Conservation (phyloP, 495 filamentous ascomycete genomes). For the Hypoxylon lenormandii region DNA sequence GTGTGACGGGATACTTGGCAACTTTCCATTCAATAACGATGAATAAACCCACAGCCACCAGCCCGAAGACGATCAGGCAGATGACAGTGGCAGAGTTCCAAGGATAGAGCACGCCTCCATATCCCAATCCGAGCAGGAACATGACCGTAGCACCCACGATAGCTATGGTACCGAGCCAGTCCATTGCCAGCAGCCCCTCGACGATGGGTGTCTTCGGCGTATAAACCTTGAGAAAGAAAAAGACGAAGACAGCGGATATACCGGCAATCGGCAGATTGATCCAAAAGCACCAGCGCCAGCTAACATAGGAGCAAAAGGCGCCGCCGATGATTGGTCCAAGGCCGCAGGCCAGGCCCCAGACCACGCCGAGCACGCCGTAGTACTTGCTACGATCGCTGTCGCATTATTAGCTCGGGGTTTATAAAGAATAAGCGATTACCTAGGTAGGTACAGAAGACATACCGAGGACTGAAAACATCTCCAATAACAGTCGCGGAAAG, state of each 20-base stretch:
- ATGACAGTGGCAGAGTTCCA: constrained; percentile 82
- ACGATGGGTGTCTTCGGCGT: constrained; percentile 77
- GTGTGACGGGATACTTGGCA: constrained; percentile 82
- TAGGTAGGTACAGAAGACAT: constrained; percentile 34
- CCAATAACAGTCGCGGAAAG: constrained; percentile 84
- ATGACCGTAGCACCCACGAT: constrained; percentile 83
- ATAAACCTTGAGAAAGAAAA: constrained; percentile 79
- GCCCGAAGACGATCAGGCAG: constrained; percentile 81
- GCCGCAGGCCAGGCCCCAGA: constrained; percentile 66
- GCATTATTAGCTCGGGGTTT: constrained; percentile 58
- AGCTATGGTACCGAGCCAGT: constrained; percentile 77
- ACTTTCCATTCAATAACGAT: constrained; percentile 76
- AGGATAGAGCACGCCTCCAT: constrained; percentile 78
- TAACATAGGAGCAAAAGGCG: constrained; percentile 67
- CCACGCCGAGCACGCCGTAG: constrained; percentile 62
- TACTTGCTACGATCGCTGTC: constrained; percentile 68
- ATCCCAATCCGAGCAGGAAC: constrained; percentile 82
- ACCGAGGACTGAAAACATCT: constrained; percentile 78
- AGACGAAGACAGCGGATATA: constrained; percentile 71
- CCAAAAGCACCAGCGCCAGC: constrained; percentile 78
- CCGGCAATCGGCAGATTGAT: constrained; percentile 84
- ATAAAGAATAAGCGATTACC: no score
- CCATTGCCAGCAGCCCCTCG: constrained; percentile 78
- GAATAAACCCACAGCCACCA: constrained; percentile 71
- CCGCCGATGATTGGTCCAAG: constrained; percentile 74